Percentiles rank a stretch among this genome's conserved stretches.
These are phyloP conservation scores for Pseudogymnoascus pannorum DNA, from an alignment of 2,329 filamentous ascomycete genomes.

Conservation along the genomic window DNA sequence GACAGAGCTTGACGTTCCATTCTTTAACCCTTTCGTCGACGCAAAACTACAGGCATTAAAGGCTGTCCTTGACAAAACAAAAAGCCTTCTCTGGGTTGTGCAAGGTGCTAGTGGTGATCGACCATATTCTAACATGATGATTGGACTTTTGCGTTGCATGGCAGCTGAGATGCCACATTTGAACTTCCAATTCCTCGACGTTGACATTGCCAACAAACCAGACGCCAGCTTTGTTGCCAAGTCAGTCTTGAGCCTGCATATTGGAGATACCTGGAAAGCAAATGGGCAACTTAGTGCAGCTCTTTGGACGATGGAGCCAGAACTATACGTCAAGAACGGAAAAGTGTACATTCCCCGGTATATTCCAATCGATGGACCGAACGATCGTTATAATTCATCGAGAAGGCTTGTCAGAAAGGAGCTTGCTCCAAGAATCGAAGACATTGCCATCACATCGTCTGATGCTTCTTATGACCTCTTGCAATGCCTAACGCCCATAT, in stretches of 20 bases:
- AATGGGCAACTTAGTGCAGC: not conserved
- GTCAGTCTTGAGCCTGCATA: not conserved
- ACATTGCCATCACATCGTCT: no score
- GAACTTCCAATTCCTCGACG: not conserved
- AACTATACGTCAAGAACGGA: not conserved
- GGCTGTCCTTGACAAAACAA: slow-evolving; percentile 13
- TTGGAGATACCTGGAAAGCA: not conserved
- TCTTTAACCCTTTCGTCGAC: no score
- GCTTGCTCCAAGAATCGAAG: no score
- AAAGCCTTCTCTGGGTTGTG: slow-evolving; percentile 20
- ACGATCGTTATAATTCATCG: not conserved
- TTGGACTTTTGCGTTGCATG: not conserved
- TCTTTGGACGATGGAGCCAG: not conserved
- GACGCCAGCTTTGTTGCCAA: not conserved
- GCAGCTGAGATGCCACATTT: not conserved
- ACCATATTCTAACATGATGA: slow-evolving; percentile 16
- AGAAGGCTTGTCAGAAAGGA: slow-evolving; percentile 8
- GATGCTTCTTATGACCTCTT: no score
- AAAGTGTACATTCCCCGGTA: not conserved
- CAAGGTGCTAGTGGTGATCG: slow-evolving; percentile 10
- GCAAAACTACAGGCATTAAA: no score
- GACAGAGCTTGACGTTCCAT: no score
- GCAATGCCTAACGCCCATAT: no score
- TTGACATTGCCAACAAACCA: not conserved
- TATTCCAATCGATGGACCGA: not conserved